These are phyloP conservation scores for Lanzia echinophila DNA, from an alignment of 2,329 filamentous ascomycete genomes.

Conservation along the genomic window DNA sequence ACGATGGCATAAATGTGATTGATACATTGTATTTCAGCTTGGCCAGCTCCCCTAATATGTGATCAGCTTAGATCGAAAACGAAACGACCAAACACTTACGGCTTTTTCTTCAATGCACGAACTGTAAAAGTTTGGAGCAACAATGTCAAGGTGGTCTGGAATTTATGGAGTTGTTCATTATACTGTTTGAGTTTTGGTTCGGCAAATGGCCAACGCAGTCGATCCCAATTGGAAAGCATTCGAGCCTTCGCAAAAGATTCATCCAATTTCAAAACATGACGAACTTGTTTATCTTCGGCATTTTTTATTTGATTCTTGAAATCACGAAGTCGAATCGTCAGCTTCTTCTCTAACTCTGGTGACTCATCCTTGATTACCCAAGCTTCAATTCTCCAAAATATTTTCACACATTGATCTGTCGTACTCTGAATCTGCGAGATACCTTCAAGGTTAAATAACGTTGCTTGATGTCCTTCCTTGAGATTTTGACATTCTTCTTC, in stretches of 20 bases:
- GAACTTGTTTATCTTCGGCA: neutral
- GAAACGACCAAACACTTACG: neutral
- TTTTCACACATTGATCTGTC: neutral
- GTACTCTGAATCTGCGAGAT: neutral
- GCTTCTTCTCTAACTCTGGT: neutral
- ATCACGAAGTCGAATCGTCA: neutral
- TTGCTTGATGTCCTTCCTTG: neutral
- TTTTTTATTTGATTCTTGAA: neutral
- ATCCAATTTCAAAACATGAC: neutral
- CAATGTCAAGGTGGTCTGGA: neutral
- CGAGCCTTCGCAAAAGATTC: neutral
- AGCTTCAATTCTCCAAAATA: slow-evolving; percentile 4
- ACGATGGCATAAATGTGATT: neutral
- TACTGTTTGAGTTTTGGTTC: neutral
- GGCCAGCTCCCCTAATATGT: neutral
- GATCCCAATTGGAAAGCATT: neutral
- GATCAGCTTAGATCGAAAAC: neutral
- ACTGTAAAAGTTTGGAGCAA: neutral
- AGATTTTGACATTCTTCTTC: neutral
- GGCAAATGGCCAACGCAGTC: neutral
- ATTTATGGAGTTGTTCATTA: neutral
- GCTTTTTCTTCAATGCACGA: neutral
- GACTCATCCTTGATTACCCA: neutral
- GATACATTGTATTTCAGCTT: neutral
- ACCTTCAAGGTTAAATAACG: neutral